Evolutionary conservation across 2,329 filamentous ascomycete species (phyloP), one percentile per base, ranked within the genome.

Genomic region (Ceratocystis papillata): DNA sequence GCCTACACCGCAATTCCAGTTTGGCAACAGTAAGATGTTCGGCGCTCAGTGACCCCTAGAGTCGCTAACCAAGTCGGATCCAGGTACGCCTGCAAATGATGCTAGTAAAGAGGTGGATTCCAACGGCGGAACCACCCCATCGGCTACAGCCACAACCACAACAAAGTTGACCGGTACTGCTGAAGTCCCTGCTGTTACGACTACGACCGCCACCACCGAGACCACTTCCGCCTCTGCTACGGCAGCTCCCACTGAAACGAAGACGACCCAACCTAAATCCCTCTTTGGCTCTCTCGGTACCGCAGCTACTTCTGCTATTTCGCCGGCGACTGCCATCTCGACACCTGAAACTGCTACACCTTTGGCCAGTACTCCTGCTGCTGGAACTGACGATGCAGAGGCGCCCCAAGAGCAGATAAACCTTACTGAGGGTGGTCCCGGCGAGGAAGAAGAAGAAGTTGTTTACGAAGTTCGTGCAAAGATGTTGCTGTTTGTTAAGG

Each of bases 401-500:
- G 62, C 69, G 6, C 80, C 81, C 72, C 81, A 89, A 68, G 82
- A 86, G 73, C 87, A 89, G 74, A 82, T 89, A 69, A 86, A 87
- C 72, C 80, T 93, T 70, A 85, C 85, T 64, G 79, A 82, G 69
- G 82, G 81, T 65, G 83, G 83, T 17, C 82, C 85, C 50, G 86
- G 86, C 28, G 87, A 92, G 73, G 86, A 88, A 73, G 81, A 89
- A 67, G 89, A 94, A 73, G 81, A 84, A 41, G 78, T 86, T 46
- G 73, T 91, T 22, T 82, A 88, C 73, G 87, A 93, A 72, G 80
- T 87, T 15, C 83, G 86, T 28, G 85, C 86, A 57, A 90, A 89
- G 74, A 87, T 84, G 12, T 76, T 87, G 69, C 87, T 87, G 73
- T 83, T 84, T 70, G 76, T 80, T 50, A 78, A 79, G 30, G 76